These are phyloP conservation scores for Gymnopilus dilepis DNA, from an alignment of 768 basidiomycete genomes.

Conservation along the genomic window DNA sequence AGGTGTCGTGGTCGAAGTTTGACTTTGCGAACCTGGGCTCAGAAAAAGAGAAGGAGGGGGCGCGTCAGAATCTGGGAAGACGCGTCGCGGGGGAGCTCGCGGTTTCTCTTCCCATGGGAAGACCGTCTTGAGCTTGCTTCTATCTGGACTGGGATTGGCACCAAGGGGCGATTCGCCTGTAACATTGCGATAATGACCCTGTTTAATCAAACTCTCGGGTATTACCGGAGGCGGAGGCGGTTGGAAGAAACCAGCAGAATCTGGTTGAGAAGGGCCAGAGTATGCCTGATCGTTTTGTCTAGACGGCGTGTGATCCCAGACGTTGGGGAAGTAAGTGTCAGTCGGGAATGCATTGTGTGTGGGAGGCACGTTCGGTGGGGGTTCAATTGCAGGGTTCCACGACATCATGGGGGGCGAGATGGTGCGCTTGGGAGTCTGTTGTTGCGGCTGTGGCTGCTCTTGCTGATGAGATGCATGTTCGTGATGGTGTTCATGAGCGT, in stretches of 20 bases:
- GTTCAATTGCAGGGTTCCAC: conserved; percentile 85
- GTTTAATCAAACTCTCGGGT: conserved; percentile 66
- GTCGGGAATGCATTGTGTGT: conserved; percentile 65
- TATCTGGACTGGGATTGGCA: conserved; percentile 65
- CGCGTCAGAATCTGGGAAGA: conserved; percentile 72
- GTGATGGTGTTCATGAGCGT: conserved; percentile 23
- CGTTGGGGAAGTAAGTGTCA: conserved; percentile 81
- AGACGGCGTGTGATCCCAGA: conserved; percentile 76
- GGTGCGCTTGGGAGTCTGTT: conserved; percentile 46
- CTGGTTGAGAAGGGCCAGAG: conserved; percentile 38
- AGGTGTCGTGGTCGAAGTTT: conserved; percentile 40
- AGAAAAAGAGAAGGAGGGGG: conserved; percentile 54
- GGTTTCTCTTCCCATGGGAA: conserved; percentile 96
- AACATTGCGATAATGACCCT: conserved; percentile 78
- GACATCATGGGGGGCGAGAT: conserved; percentile 66
- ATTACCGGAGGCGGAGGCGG: conserved; percentile 65
- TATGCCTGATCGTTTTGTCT: conserved; percentile 45
- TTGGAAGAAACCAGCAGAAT: conserved; percentile 60
- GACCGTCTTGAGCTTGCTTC: conserved; percentile 70
- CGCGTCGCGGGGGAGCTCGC: conserved; percentile 67
- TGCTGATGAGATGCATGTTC: conserved; percentile 27
- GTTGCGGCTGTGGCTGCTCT: conserved; percentile 25
- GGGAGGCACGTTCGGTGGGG: conserved; percentile 71
- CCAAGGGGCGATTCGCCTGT: conserved; percentile 51
- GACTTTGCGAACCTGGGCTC: conserved; percentile 40